Evolutionary conservation across 2,329 filamentous ascomycete genomes (phyloP).

Genomic region (Monosporascus sp.): DNA sequence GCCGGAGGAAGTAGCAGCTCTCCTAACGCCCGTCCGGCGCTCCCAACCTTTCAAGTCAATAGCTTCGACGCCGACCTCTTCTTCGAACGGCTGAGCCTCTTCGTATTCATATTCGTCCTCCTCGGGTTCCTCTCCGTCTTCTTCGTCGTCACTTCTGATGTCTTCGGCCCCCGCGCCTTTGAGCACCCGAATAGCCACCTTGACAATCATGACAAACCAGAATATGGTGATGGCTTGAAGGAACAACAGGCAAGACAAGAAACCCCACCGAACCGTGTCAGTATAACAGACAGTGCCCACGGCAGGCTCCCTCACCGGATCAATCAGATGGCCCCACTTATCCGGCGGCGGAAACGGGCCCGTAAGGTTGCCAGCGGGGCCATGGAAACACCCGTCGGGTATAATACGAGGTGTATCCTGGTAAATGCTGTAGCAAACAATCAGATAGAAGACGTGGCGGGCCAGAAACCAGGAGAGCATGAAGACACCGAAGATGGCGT

Average conservation of each 20-base stretch:
- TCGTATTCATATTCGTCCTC: slow-evolving; percentile 49
- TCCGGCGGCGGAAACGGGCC: slow-evolving; percentile 49
- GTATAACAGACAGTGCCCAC: slow-evolving; percentile 78
- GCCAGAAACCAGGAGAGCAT: slow-evolving; percentile 78
- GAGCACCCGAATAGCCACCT: slow-evolving; percentile 75
- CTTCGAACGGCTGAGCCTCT: slow-evolving; percentile 55
- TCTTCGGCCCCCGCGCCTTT: slow-evolving; percentile 77
- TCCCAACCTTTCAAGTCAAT: slow-evolving; percentile 63
- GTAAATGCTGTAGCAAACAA: slow-evolving; percentile 79
- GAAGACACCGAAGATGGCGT: slow-evolving; percentile 78
- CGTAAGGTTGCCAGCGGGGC: slow-evolving; percentile 46
- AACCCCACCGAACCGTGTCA: slow-evolving; percentile 65
- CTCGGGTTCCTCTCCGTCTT: slow-evolving; percentile 57
- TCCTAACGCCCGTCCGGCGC: slow-evolving; percentile 49
- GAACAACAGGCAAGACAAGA: slow-evolving; percentile 69
- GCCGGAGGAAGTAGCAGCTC: slow-evolving; percentile 46
- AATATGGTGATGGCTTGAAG: slow-evolving; percentile 75
- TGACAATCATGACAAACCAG: slow-evolving; percentile 87
- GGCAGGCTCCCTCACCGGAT: slow-evolving; percentile 62
- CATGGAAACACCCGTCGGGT: slow-evolving; percentile 65
- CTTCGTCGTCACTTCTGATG: slow-evolving; percentile 80
- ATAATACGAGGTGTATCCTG: slow-evolving; percentile 58
- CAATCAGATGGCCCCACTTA: slow-evolving; percentile 58
- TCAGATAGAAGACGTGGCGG: slow-evolving; percentile 74
- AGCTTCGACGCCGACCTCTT: slow-evolving; percentile 70